Conservation (phyloP, 768 basidiomycete species). For the Boletus bicolor region DNA sequence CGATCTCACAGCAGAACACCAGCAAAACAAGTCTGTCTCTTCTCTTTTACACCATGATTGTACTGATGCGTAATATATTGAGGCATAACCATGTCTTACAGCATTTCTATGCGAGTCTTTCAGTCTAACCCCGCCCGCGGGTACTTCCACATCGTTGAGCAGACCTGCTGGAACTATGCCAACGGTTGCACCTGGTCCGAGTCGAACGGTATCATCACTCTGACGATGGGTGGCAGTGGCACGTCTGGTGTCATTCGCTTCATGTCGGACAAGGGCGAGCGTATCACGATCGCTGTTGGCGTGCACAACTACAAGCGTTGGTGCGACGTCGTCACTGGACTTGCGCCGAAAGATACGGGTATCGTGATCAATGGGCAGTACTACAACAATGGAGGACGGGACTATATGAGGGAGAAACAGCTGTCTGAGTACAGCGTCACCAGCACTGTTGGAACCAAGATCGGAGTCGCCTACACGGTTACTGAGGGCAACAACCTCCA, state of each 20-base stretch:
- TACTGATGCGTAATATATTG: not conserved
- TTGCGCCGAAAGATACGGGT: conserved; percentile 24
- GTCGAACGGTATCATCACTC: conserved; percentile 16
- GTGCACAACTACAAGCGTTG: conserved; percentile 40
- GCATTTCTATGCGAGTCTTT: not conserved
- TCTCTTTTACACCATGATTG: not conserved
- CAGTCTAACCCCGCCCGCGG: conserved; percentile 6
- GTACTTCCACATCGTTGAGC: not conserved
- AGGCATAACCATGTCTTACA: conserved; percentile 10
- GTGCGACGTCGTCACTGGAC: conserved; percentile 37
- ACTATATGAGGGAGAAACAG: conserved; percentile 6
- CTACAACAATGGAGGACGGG: conserved; percentile 12
- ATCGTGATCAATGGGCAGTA: conserved; percentile 28
- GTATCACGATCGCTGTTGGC: conserved; percentile 35
- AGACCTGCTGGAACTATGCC: conserved; percentile 5
- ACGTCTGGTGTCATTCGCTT: conserved; percentile 39
- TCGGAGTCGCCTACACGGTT: conserved; percentile 1
- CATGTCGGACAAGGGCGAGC: conserved; percentile 27
- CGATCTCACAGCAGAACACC: not conserved
- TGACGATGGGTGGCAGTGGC: conserved; percentile 38
- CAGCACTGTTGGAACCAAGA: conserved; percentile 8
- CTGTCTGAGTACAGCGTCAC: conserved; percentile 2
- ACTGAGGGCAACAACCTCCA: conserved; percentile 4
- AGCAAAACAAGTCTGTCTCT: conserved; percentile 3
- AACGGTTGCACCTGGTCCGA: conserved; percentile 31